Evolutionary conservation across 2,329 filamentous ascomycete species (phyloP).

Genomic region (Cladosporium sphaerospermum): DNA sequence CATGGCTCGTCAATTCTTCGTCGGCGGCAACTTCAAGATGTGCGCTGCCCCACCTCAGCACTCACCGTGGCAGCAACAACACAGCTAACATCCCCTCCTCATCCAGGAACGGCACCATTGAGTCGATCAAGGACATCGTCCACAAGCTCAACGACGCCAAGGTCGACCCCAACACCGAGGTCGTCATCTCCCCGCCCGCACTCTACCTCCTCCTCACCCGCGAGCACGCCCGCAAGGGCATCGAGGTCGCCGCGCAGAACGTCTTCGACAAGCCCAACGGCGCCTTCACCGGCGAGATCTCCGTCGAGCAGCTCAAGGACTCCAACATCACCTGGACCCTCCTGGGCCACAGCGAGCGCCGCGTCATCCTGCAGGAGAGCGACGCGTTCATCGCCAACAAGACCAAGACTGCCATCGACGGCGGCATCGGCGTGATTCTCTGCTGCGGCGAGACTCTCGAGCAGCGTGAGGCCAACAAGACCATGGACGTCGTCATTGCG

Average conservation of each 20-base stretch:
- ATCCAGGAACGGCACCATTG: constrained; percentile 82
- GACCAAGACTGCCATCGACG: constrained; percentile 86
- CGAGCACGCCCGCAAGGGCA: constrained; percentile 64
- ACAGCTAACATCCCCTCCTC: constrained; percentile 9
- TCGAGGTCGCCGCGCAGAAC: constrained; percentile 92
- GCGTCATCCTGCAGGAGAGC: constrained; percentile 79
- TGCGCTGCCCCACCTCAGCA: constrained; percentile 41
- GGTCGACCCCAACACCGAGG: constrained; percentile 76
- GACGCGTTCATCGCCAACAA: constrained; percentile 82
- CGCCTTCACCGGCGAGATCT: constrained; percentile 96
- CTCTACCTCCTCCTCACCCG: constrained; percentile 87
- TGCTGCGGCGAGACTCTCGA: constrained; percentile 96
- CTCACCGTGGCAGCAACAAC: constrained; percentile 5
- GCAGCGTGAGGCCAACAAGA: constrained; percentile 80
- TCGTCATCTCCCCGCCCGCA: constrained; percentile 84
- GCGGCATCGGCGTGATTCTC: constrained; percentile 84
- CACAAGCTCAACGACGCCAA: constrained; percentile 79
- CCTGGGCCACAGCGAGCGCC: constrained; percentile 90
- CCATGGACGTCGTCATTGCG: constrained; percentile 74
- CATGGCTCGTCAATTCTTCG: constrained; percentile 39
- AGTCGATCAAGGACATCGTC: constrained; percentile 87
- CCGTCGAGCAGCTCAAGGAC: constrained; percentile 84
- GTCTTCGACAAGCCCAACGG: constrained; percentile 86
- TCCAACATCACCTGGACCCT: constrained; percentile 83
- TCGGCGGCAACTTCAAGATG: constrained; percentile 89